Evolutionary conservation across 352 stramenopile species (phyloP).

Genomic region (Phytophthora litchii): DNA sequence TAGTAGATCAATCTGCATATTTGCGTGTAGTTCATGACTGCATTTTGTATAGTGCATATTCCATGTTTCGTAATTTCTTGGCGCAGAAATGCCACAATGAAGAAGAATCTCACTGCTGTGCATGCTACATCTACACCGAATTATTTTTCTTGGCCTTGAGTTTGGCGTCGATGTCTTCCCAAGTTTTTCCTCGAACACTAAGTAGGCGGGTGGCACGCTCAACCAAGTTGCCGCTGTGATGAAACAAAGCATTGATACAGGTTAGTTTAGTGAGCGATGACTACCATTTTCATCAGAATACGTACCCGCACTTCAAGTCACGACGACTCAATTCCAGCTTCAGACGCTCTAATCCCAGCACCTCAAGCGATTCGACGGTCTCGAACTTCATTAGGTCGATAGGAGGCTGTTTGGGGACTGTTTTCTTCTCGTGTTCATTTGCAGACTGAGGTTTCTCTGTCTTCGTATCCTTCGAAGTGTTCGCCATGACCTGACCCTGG

Average conservation of each 20-base stretch:
- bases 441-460: background rate
- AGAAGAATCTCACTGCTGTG: slow-evolving; percentile 28
- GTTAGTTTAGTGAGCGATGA: slow-evolving; percentile 4
- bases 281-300: background rate
- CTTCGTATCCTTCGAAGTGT: slow-evolving; percentile 6
- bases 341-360: slow-evolving; percentile 89
- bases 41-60: slow-evolving; percentile 22
- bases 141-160: slow-evolving; percentile 62
- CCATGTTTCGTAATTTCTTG: slow-evolving; percentile 28
- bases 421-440: slow-evolving; percentile 21
- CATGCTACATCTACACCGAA: slow-evolving; percentile 8
- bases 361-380: slow-evolving; percentile 72
- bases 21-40: slow-evolving; percentile 19
- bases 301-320: slow-evolving; percentile 96
- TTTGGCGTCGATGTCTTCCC: slow-evolving; percentile 90
- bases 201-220: slow-evolving; percentile 93
- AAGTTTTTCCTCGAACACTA: slow-evolving; percentile 90
- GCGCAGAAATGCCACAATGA: slow-evolving; percentile 29
- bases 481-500: slow-evolving; percentile 8
- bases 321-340: slow-evolving; percentile 93
- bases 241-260: slow-evolving; percentile 10
- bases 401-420: slow-evolving; percentile 16
- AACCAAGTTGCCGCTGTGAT: slow-evolving; percentile 85
- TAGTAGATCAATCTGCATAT: slow-evolving; percentile 35
- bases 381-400: slow-evolving; percentile 66